Evolutionary conservation across 345 rosid genomes (phyloP).

Genomic region (Lumnitzera racemosa): DNA sequence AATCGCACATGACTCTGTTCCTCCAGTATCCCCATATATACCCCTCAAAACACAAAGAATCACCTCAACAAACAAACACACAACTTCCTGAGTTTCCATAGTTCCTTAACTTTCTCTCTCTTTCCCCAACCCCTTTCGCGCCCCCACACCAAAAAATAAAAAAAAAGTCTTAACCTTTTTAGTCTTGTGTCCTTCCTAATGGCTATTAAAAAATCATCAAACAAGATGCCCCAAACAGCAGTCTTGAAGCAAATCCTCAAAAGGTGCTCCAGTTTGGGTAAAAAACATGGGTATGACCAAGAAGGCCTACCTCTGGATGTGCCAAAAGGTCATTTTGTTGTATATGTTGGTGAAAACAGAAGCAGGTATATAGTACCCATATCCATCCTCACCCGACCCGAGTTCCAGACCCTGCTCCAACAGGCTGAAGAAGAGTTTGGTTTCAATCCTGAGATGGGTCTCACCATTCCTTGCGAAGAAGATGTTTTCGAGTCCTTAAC

Average conservation of each 20-base stretch:
- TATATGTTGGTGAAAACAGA: constrained; percentile 39
- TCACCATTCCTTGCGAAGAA: constrained; percentile 41
- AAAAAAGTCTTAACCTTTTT: too few species aligned
- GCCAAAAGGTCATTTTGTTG: constrained; percentile 42
- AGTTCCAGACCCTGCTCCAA: constrained; percentile 34
- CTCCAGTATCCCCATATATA: too few species aligned
- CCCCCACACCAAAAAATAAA: too few species aligned
- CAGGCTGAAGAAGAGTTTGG: constrained; percentile 45
- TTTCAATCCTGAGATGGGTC: constrained; percentile 36
- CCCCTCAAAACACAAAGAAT: too few species aligned
- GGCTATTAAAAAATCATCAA: constrained; percentile 20
- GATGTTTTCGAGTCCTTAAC: constrained; percentile 27
- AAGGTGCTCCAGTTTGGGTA: constrained; percentile 39
- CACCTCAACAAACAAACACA: too few species aligned
- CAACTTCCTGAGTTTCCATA: too few species aligned
- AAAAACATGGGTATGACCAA: constrained; percentile 7
- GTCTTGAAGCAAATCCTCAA: constrained; percentile 34
- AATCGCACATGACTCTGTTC: too few species aligned
- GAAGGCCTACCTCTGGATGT: constrained; percentile 29
- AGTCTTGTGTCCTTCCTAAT: not conserved
- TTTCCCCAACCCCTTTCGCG: too few species aligned
- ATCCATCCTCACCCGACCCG: constrained; percentile 25
- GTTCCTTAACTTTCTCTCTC: too few species aligned
- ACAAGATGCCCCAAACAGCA: constrained; percentile 25
- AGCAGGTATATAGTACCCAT: constrained; percentile 34